Evolutionary conservation across 2,329 filamentous ascomycete genomes (phyloP).

Genomic region (Colletotrichum brevisporum): DNA sequence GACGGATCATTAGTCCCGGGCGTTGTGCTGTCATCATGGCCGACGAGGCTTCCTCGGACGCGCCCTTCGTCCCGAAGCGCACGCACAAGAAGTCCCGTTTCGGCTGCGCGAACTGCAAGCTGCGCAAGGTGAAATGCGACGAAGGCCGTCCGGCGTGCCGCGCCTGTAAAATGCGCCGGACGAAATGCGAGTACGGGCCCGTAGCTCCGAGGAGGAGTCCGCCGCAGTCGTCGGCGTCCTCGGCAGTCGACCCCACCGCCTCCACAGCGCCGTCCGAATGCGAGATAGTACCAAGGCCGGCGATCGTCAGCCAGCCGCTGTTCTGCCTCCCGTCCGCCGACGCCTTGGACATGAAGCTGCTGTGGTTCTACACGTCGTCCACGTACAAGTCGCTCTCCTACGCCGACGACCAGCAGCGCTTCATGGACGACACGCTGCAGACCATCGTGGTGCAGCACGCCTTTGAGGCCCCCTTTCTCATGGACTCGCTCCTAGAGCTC

Average conservation of each 20-base stretch:
- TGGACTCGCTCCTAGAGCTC: constrained; percentile 66
- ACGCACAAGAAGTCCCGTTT: constrained; percentile 14
- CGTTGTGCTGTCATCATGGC: background rate
- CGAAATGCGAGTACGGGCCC: constrained; percentile 20
- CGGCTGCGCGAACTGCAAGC: constrained; percentile 40
- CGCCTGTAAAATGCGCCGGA: constrained; percentile 28
- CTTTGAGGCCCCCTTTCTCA: constrained; percentile 65
- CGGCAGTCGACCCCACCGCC: no score
- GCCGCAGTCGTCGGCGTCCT: no score
- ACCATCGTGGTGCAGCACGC: constrained; percentile 64
- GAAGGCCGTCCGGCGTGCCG: constrained; percentile 42
- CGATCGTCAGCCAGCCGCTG: constrained; percentile 51
- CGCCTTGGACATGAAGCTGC: constrained; percentile 63
- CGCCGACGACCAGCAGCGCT: constrained; percentile 49
- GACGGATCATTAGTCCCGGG: no score
- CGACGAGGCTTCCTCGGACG: background rate
- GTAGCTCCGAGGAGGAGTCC: constrained; percentile 24
- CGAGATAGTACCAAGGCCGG: background rate
- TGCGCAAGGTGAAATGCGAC: constrained; percentile 48
- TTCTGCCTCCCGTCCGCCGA: constrained; percentile 45
- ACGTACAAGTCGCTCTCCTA: constrained; percentile 62
- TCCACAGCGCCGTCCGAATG: no score
- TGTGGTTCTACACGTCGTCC: constrained; percentile 67
- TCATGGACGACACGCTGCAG: constrained; percentile 59
- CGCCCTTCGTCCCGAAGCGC: background rate